A percentile compares a stretch with the other conserved stretches of the same genome.
Evolutionary conservation across 306 rosid genomes (phyloP).

Genomic region (Malus sylvestris): DNA sequence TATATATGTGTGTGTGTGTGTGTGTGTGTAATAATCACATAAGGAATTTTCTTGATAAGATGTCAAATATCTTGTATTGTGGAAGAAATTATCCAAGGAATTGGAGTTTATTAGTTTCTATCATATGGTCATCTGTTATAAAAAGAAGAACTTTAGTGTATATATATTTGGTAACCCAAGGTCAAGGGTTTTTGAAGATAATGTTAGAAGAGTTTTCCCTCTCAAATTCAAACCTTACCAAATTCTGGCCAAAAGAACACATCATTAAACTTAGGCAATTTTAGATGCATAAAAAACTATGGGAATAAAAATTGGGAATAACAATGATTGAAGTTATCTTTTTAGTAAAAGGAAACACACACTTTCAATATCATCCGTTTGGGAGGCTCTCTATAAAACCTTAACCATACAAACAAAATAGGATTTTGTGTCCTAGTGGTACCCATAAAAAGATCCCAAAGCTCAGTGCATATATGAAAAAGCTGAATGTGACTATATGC

Average conservation of each 20-base stretch:
- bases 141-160: not conserved
- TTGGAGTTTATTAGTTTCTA: no score
- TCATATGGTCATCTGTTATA: not conserved
- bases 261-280: not conserved
- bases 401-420: no score
- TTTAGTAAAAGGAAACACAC: not conserved
- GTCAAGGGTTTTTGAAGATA: not conserved
- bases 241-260: not conserved
- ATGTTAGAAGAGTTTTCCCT: not conserved
- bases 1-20: no score
- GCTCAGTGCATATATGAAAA: no score
- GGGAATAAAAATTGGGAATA: not conserved
- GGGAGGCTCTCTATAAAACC: not conserved
- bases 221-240: not conserved
- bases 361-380: not conserved
- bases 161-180: not conserved
- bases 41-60: no score
- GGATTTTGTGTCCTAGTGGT: no score
- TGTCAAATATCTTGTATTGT: no score
- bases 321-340: not conserved
- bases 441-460: no score
- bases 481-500: no score
- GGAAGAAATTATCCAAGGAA: no score
- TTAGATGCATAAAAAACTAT: not conserved
- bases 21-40: no score